A percentile compares a stretch with the other conserved stretches of the same genome.
Conservation (phyloP, 225 moss, liverwort and hornwort species). For the Sphagnum tenellum region DNA sequence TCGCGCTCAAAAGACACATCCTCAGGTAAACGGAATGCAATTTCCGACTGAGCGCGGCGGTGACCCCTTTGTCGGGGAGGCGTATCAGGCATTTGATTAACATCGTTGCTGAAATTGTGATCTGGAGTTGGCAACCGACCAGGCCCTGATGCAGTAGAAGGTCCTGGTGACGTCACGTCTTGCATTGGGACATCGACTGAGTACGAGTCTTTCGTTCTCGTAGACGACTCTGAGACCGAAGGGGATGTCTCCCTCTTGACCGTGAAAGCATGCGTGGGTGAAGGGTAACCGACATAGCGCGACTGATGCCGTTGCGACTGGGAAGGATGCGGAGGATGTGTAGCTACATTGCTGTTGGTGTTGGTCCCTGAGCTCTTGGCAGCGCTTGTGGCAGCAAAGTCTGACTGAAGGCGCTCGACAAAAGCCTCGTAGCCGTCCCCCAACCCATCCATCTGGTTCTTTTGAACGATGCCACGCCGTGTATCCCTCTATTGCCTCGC, state of each 20-base stretch:
- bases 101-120: conserved; percentile 48
- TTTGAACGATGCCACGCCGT: no score
- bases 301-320: conserved; percentile 46
- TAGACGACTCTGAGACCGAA: conserved; percentile 40
- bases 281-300: conserved; percentile 47
- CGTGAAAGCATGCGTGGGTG: conserved; percentile 45
- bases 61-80: conserved; percentile 50
- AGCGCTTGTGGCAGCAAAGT: conserved; percentile 43
- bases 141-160: conserved; percentile 47
- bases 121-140: conserved; percentile 32
- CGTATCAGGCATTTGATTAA: conserved; percentile 53
- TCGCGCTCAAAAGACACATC: conserved; percentile 49
- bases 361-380: conserved; percentile 43
- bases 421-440: conserved; percentile 52
- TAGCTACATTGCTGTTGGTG: conserved; percentile 10
- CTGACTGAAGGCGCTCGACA: conserved; percentile 59
- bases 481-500: no score
- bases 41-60: conserved; percentile 48
- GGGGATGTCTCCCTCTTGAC: conserved; percentile 57
- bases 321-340: conserved; percentile 34
- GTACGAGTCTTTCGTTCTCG: conserved; percentile 41
- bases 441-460: conserved; percentile 30
- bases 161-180: conserved; percentile 48
- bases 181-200: conserved; percentile 57
- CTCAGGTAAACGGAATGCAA: conserved; percentile 48